Base-by-base conservation (phyloP, 148 eudicot genomes). In the Salicornia ramosissima region DNA sequence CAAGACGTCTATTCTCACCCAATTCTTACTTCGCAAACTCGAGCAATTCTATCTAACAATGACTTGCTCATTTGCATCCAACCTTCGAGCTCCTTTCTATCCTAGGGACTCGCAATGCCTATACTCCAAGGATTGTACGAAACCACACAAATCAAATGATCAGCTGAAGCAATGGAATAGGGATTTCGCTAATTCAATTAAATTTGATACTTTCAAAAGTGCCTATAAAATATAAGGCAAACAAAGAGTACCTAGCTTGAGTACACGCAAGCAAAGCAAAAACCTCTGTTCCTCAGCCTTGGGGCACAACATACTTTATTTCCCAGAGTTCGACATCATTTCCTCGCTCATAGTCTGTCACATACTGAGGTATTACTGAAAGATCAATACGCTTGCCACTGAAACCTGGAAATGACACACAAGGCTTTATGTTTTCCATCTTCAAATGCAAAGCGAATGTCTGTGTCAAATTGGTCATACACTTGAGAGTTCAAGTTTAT, bases 251-350 rank as follows among this genome's bases (percentile, higher is more conserved):
- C n/a, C n/a, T n/a, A n/a, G n/a, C n/a, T n/a, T n/a, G n/a, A n/a
- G n/a, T n/a, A n/a, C n/a, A n/a, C n/a, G 12, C 30, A 42, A 26
- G 24, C 13, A 18, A 39, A 69, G n/a, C 49, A 16, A 54, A 60
- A 26, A 61, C 21, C 21, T 30, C 12, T 6, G 29, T 3, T 31
- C 51, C 59, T 69, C 21, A 31, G 46, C 70, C 49, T 18, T 67
- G 30, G 22, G 10, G 43, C 11, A 49, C 69, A 28, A 63, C 75
- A 75, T 73, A 89, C 77, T 72, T 80, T 21, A 91, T 87, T 77
- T 80, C 78, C 97, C 97, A 91, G 51, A 91, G 71, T 78, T 91
- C 97, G 1, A 91, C 96, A 67, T 91, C 92, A 6, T 64, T 71
- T 72, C 97, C 95, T 75, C 95, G 77, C 13, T 84, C 86, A 16